These are phyloP conservation scores for Papilionanthe hybrid DNA, from an alignment of 116 monocot genomes.

Conservation along the genomic window DNA sequence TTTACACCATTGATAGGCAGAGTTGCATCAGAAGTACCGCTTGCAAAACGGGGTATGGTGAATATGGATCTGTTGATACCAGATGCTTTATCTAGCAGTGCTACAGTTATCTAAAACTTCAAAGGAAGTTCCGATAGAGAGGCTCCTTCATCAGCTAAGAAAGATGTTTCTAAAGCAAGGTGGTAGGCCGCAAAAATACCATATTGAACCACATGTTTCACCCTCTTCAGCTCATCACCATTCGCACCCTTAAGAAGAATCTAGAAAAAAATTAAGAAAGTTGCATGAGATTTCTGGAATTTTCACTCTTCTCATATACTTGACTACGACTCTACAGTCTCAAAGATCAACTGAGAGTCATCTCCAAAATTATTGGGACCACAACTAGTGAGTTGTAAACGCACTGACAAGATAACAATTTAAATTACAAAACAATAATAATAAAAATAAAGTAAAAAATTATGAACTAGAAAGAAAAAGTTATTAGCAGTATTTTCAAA, in stretches of 20 bases:
- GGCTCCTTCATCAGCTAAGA: slow-evolving; percentile 98
- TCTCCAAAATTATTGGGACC: neutral
- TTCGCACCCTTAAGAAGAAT: slow-evolving; percentile 80
- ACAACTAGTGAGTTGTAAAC: neutral
- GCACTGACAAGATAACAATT: neutral
- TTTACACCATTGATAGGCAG: slow-evolving; percentile 10
- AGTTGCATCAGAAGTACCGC: slow-evolving; percentile 20
- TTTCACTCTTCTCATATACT: neutral
- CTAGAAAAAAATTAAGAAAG: slow-evolving; percentile 26
- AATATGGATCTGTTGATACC: slow-evolving; percentile 54
- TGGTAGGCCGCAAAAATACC: slow-evolving; percentile 97
- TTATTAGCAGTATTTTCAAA: too few relatives aligned
- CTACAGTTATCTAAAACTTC: slow-evolving; percentile 62
- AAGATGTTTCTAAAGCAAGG: slow-evolving; percentile 88
- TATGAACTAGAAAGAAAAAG: neutral
- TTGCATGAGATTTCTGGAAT: neutral
- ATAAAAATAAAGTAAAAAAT: neutral
- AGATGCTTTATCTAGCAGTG: slow-evolving; percentile 63
- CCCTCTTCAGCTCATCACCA: slow-evolving; percentile 73
- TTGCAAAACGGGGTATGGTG: slow-evolving; percentile 41
- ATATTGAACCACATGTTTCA: slow-evolving; percentile 91
- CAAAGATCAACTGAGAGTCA: neutral
- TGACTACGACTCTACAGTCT: neutral
- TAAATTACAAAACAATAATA: neutral
- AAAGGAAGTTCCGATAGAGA: slow-evolving; percentile 82